phyloP scores from a whole-genome alignment of 805 yeast genomes.

The Saccharomyces kudriavzevii region DNA sequence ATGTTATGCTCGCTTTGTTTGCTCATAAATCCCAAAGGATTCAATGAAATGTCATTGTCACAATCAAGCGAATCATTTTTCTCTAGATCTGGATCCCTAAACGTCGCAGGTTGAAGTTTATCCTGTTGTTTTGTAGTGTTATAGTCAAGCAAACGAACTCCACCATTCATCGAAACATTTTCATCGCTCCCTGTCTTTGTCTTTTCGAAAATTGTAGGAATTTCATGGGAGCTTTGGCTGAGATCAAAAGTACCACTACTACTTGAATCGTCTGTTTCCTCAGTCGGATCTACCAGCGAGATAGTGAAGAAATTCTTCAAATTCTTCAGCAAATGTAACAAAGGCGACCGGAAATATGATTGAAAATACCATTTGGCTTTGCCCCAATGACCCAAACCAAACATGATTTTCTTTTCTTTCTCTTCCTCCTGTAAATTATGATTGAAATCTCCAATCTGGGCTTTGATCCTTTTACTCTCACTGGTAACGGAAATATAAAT shows the following conservation, averaged over 20 bases:
- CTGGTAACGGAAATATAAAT: constrained; percentile 65
- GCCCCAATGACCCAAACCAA: constrained; percentile 1
- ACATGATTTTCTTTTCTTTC: background rate
- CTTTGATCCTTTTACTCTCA: constrained; percentile 49
- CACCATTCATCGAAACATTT: background rate
- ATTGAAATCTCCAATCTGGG: constrained; percentile 24
- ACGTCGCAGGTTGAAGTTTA: background rate
- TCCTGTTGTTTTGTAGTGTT: background rate
- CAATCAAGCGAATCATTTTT: background rate
- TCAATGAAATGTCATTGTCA: background rate
- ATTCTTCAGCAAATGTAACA: constrained; percentile 5
- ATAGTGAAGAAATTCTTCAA: constrained; percentile 17
- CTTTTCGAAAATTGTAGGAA: background rate
- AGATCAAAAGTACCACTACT: background rate
- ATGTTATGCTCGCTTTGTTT: background rate
- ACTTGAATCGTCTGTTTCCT: constrained; percentile 6
- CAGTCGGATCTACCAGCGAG: constrained; percentile 14
- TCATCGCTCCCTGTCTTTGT: background rate
- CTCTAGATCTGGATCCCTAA: background rate
- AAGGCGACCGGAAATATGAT: constrained; percentile 4
- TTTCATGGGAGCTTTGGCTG: background rate
- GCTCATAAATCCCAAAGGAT: background rate
- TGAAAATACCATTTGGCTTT: background rate
- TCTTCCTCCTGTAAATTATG: constrained; percentile 6
- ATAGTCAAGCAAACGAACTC: background rate